Base-by-base conservation (phyloP, 108 stramenopile genomes). In the Parietichytrium sp. region DNA sequence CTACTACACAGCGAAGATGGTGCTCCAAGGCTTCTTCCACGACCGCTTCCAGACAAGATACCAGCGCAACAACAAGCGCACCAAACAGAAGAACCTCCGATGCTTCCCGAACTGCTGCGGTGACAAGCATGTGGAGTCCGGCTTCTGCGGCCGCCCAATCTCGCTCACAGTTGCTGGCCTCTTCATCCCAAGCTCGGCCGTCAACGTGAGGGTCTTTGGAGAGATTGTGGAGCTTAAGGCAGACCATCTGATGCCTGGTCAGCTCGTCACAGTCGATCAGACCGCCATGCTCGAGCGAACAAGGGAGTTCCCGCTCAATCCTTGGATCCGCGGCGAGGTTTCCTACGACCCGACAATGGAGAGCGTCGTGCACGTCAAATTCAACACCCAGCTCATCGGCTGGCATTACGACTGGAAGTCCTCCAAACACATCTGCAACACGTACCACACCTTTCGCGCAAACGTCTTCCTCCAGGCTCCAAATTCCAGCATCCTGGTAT, bases 351-450 rank as follows among this genome's bases (percentile, higher is more conserved):
- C 42, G 20, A 45, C 13, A 72, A 36, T 38, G 33, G 61, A 72
- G 61, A 15, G 38, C 13, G 12, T 45, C 15, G 45, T 72, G 38
- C 36, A 33, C 0, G 33, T 72, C 61, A 72, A 45, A 42, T 33
- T 72, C n/a, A 72, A 72, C 33, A 16, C 38, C 38, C 36, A 42
- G 23, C 61, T 72, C 16, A 33, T 72, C 38, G 61, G 61, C 38
- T 72, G 61, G 61, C 61, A 72, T 20, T 72, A 72, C 61, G 61
- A 42, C 2, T 72, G 61, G 61, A 42, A 45, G 6, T 72, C 61
- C 16, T 45, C 38, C 20, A 72, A 72, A 20, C 61, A 72, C 61
- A 72, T 42, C 61, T 72, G 61, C 42, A 42, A 72, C 2, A 42
- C 61, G n/a, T 45, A 45, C 38, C 61, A 72, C 33, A 45, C 38